Evolutionary conservation across 73 alveolate genomes (phyloP), one percentile per base, ranked within the genome.

Genomic region (Tetrahymena borealis): DNA sequence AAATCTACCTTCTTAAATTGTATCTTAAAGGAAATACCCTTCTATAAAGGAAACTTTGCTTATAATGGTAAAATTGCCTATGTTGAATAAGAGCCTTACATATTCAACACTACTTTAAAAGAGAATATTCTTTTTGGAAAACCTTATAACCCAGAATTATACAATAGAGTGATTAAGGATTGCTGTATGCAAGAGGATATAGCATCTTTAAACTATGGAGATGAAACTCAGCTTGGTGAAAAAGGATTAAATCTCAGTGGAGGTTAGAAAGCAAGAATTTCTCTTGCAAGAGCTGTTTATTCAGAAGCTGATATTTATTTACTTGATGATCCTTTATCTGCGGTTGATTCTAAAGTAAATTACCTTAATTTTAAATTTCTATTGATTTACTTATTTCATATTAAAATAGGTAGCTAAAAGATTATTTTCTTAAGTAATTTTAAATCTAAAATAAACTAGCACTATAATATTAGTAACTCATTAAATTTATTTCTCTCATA

Each of bases 221-320:
- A 94, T 39, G 79, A 90, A 40, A 97, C 99, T 2, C 94, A 94
- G 91, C 92, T 98, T 1, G 99, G 99, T 28, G 99, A 97, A 78
- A 94, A 97, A 36, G 99, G 99, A 33, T 95, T 93, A 15, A 94
- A 94, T 93, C 38, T 98, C 38, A 94, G 98, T 32, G 98, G 99
- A 28, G 99, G 99, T 6, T 97, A 98, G 94, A 97, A 96, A 95
- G 97, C 97, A 7, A 97, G 99, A 94, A 94, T 98, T 32, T 43
- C 98, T 15, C 93, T 98, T 24, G 99, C 99, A 43, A 95, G 99
- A 78, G 97, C 98, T 33, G 94, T 98, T 78, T 97, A 98, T 93
- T 95, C 99, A 20, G 92, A 92, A 31, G 96, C 97, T 78, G 98
- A 97, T 91, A 79, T 97, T 9, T 92, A 91, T n/a, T 90, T 97